Conservation (phyloP, 2,329 filamentous ascomycete species). For the Neofusicoccum sp. region DNA sequence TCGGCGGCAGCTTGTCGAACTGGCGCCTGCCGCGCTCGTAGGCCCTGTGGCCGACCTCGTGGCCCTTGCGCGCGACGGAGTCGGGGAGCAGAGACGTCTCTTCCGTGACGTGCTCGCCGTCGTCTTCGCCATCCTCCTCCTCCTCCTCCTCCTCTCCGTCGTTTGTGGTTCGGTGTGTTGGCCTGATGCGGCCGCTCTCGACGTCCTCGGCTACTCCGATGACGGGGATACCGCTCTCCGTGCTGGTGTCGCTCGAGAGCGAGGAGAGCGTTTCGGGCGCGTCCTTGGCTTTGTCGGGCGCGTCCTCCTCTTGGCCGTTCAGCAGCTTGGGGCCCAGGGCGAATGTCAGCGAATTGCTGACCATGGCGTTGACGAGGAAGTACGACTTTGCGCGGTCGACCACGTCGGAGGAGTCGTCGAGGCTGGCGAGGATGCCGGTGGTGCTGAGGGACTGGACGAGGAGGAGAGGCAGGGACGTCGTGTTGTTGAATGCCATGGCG, state of each 20-base stretch:
- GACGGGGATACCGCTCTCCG: not conserved
- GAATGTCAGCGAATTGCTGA: slow-evolving; percentile 64
- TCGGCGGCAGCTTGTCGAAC: slow-evolving; percentile 37
- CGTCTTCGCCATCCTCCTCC: slow-evolving; percentile 21
- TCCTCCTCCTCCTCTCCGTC: slow-evolving; percentile 25
- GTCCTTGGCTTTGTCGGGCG: slow-evolving; percentile 30
- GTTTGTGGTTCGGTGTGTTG: slow-evolving; percentile 22
- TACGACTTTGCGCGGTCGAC: slow-evolving; percentile 63
- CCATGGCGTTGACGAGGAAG: slow-evolving; percentile 64
- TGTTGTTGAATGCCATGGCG: slow-evolving; percentile 58
- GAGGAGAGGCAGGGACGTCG: slow-evolving; percentile 53
- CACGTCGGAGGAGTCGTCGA: slow-evolving; percentile 46
- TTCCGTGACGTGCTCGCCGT: slow-evolving; percentile 39
- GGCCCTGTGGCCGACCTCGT: slow-evolving; percentile 31
- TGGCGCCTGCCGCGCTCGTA: slow-evolving; percentile 34
- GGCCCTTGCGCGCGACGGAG: slow-evolving; percentile 29
- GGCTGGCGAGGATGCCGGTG: slow-evolving; percentile 55
- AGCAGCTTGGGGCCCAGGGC: slow-evolving; percentile 61
- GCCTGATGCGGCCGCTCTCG: slow-evolving; percentile 20
- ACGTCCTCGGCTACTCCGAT: slow-evolving; percentile 19
- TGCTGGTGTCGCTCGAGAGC: not conserved
- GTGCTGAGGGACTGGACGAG: slow-evolving; percentile 53
- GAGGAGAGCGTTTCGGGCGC: slow-evolving; percentile 23
- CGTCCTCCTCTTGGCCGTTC: slow-evolving; percentile 45
- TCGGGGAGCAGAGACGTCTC: slow-evolving; percentile 53